These are phyloP conservation scores for Lunularia cruciata DNA, from an alignment of 225 moss, liverwort and hornwort species.

Conservation along the genomic window DNA sequence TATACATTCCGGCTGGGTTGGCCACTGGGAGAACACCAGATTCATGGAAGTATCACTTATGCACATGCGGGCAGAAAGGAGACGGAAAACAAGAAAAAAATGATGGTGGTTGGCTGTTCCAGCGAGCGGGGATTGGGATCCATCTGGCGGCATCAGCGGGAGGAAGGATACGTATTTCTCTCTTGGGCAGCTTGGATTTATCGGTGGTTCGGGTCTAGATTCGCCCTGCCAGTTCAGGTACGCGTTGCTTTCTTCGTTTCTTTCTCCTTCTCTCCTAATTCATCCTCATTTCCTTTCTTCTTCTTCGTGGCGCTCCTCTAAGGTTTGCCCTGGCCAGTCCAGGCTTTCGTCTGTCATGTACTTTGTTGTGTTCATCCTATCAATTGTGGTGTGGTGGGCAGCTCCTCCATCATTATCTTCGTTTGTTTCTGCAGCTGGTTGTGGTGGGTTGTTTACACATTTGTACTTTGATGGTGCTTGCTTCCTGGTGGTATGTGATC, in stretches of 20 bases:
- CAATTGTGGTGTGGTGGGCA: conserved; percentile 25
- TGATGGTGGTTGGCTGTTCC: conserved; percentile 23
- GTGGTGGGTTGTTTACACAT: conserved; percentile 22
- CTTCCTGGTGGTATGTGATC: conserved; percentile 23
- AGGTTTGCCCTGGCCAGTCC: conserved; percentile 29
- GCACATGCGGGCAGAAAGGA: too few relatives aligned
- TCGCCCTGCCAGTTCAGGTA: conserved; percentile 28
- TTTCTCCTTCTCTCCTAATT: conserved; percentile 31
- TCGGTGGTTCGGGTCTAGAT: conserved; percentile 21
- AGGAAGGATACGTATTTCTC: conserved; percentile 28
- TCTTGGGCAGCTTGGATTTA: conserved; percentile 30
- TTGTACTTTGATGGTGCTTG: conserved; percentile 16
- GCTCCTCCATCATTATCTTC: conserved; percentile 15
- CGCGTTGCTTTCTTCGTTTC: conserved; percentile 25
- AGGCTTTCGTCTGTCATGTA: conserved; percentile 20
- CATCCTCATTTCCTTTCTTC: conserved; percentile 17
- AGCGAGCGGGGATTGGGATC: conserved; percentile 26
- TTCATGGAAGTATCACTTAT: too few relatives aligned
- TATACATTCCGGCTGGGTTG: too few relatives aligned
- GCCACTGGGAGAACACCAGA: too few relatives aligned
- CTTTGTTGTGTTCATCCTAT: conserved; percentile 11
- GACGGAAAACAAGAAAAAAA: background rate
- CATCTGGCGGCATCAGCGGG: conserved; percentile 34
- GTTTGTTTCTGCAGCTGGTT: conserved; percentile 17
- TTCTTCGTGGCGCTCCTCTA: conserved; percentile 18